phyloP scores from a whole-genome alignment of 805 yeast species.

The Cyberlindnera samutprakarnensis region DNA sequence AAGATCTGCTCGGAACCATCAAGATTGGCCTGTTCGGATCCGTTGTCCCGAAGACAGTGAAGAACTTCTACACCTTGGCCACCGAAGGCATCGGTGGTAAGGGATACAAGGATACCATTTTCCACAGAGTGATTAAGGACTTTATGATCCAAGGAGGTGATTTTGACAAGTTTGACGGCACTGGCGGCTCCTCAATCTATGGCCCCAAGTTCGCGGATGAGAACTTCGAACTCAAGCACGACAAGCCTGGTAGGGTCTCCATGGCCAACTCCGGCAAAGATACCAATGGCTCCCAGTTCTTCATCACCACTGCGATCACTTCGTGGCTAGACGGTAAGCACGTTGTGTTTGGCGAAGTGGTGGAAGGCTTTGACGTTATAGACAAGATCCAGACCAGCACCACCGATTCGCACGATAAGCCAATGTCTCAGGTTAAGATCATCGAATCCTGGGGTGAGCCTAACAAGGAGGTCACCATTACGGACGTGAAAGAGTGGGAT shows the following conservation, averaged over 20 bases:
- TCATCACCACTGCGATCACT: constrained; percentile 51
- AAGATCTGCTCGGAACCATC: constrained; percentile 25
- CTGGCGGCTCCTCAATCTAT: constrained; percentile 75
- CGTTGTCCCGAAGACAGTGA: constrained; percentile 54
- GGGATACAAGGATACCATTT: constrained; percentile 50
- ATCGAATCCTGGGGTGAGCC: constrained; percentile 24
- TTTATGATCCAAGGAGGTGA: constrained; percentile 91
- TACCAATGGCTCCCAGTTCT: constrained; percentile 66
- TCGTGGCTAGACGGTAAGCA: constrained; percentile 47
- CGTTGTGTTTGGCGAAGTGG: constrained; percentile 75
- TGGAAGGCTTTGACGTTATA: constrained; percentile 53
- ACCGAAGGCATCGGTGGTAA: constrained; percentile 19
- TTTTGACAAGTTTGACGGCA: constrained; percentile 55
- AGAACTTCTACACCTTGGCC: constrained; percentile 49
- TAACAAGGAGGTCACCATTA: constrained; percentile 13
- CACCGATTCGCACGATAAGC: constrained; percentile 34
- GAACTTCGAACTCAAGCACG: constrained; percentile 60
- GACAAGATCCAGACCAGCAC: constrained; percentile 51
- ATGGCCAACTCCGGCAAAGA: constrained; percentile 68
- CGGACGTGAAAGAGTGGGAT: constrained; percentile 15
- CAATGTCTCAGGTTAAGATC: constrained; percentile 37
- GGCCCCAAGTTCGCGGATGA: constrained; percentile 74
- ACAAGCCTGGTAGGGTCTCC: constrained; percentile 59
- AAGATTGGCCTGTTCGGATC: constrained; percentile 60
- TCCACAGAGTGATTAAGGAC: constrained; percentile 67